These are phyloP conservation scores for Laguncularia racemosa DNA, from an alignment of 345 rosid species.

Conservation along the genomic window DNA sequence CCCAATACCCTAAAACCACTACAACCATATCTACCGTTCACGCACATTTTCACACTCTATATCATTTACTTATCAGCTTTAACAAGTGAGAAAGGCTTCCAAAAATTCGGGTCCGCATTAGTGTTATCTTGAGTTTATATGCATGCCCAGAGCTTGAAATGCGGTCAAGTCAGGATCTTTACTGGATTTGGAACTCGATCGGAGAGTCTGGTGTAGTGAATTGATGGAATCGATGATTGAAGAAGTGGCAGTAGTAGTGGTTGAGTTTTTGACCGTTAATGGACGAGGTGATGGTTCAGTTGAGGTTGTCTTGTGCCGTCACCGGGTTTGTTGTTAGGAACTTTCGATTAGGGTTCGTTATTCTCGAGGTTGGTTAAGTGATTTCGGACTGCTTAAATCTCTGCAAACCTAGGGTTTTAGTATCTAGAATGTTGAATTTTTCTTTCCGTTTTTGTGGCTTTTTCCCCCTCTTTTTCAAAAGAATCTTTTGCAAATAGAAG, in stretches of 20 bases:
- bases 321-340: conserved; percentile 20
- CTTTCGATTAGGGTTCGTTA: conserved; percentile 43
- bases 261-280: conserved; percentile 38
- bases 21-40: no score
- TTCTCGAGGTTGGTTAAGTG: conserved; percentile 41
- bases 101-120: no score
- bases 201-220: conserved; percentile 24
- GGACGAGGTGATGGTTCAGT: conserved; percentile 41
- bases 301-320: conserved; percentile 21
- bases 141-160: background rate
- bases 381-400: conserved; percentile 3
- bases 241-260: conserved; percentile 24
- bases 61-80: background rate
- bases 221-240: conserved; percentile 63
- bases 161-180: conserved; percentile 2
- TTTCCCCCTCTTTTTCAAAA: no score
- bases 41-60: background rate
- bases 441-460: no score
- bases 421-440: background rate
- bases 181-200: conserved; percentile 20
- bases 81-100: no score
- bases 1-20: no score
- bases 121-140: no score
- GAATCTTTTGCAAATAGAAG: no score
- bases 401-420: conserved; percentile 10